Evolutionary conservation across 768 basidiomycete species (phyloP).

Genomic region (Russula dissimulans): DNA sequence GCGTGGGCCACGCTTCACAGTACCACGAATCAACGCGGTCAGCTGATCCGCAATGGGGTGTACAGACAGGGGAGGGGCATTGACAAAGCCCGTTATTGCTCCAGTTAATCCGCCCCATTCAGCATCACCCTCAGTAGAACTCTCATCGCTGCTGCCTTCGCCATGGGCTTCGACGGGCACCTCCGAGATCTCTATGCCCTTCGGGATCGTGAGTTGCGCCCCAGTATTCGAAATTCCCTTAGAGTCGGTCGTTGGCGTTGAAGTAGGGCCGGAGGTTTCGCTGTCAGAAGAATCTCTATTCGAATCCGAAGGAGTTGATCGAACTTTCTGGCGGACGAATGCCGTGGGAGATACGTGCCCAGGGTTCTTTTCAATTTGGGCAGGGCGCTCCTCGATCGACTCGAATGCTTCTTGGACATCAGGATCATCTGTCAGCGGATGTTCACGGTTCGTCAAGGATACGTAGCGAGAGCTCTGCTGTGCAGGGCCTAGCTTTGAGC

Average conservation of each 20-base stretch:
- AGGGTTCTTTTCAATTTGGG: conserved; percentile 5
- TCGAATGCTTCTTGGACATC: neutral
- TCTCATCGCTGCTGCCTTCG: conserved; percentile 18
- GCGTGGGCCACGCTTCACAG: conserved; percentile 5
- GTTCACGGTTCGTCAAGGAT: neutral
- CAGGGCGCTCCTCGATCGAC: neutral
- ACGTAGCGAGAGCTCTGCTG: neutral
- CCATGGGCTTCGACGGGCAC: conserved; percentile 9
- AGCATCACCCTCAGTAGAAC: conserved; percentile 4
- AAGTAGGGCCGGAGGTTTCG: neutral
- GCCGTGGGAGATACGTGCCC: neutral
- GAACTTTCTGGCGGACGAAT: neutral
- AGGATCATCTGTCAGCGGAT: neutral
- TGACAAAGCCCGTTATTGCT: neutral
- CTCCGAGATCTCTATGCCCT: conserved; percentile 11
- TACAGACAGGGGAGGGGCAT: neutral
- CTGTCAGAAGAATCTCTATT: neutral
- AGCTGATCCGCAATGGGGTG: conserved; percentile 1
- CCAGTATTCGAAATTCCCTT: neutral
- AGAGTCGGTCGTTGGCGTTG: neutral
- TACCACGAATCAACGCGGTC: conserved; percentile 8
- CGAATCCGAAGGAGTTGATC: neutral
- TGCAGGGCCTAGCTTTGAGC: neutral
- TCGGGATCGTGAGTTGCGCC: neutral
- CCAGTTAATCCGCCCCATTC: neutral